Evolutionary conservation across 75 land plant species (phyloP).

Genomic region (Sequoia sempervirens): DNA sequence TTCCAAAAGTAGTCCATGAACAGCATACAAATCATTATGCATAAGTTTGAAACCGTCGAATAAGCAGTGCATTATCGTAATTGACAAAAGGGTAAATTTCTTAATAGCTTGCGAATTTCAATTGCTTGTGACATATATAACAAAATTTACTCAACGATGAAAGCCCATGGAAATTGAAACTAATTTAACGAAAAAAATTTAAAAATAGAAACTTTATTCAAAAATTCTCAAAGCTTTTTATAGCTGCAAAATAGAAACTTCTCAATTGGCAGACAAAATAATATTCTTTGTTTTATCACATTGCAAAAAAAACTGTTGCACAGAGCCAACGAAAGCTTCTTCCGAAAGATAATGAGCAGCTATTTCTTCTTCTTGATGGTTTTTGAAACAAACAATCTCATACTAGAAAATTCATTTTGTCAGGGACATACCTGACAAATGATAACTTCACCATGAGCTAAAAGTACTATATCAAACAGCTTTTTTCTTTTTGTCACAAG

Average conservation of each 20-base stretch:
- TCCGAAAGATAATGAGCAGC: background rate
- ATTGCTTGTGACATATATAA: no score
- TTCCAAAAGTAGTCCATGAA: no score
- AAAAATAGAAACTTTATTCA: background rate
- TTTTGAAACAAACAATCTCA: conserved; percentile 7
- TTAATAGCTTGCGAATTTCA: no score
- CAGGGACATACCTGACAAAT: conserved; percentile 2
- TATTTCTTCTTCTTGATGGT: background rate
- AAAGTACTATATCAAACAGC: background rate
- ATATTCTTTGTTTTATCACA: background rate
- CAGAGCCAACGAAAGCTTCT: background rate
- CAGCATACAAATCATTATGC: background rate
- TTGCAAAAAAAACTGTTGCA: background rate
- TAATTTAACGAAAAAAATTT: background rate
- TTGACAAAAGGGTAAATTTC: no score
- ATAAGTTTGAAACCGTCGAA: no score
- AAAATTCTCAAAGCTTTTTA: background rate
- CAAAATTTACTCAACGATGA: background rate
- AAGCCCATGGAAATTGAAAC: background rate
- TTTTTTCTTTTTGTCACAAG: background rate
- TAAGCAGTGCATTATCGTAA: no score
- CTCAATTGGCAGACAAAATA: background rate
- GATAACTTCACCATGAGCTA: background rate
- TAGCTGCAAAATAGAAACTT: background rate
- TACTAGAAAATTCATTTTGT: conserved; percentile 3